These are phyloP conservation scores for Talaromyces proteolyticus DNA, from an alignment of 495 filamentous ascomycete species.

Conservation along the genomic window DNA sequence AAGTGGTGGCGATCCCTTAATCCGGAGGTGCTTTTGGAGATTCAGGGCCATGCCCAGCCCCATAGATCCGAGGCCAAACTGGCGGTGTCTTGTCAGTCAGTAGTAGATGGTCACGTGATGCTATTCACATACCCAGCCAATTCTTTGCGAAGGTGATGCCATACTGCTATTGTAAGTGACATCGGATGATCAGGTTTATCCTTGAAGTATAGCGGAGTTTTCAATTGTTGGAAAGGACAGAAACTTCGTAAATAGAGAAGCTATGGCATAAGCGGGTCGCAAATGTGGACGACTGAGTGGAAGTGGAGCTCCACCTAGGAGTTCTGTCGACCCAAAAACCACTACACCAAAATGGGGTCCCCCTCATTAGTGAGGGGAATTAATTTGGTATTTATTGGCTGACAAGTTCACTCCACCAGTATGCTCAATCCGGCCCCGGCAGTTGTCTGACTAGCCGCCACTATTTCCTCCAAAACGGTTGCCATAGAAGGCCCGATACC, in stretches of 20 bases:
- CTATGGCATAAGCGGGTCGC: too few relatives aligned
- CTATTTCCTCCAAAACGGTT: slow-evolving; percentile 9
- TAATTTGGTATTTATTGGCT: too few relatives aligned
- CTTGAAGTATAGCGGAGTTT: too few relatives aligned
- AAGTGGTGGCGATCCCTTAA: slow-evolving; percentile 13
- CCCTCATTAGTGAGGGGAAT: too few relatives aligned
- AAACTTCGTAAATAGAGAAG: too few relatives aligned
- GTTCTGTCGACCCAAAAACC: background rate
- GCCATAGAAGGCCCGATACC: slow-evolving; percentile 9
- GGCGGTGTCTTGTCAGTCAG: background rate
- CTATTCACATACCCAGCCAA: background rate
- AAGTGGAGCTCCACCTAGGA: background rate
- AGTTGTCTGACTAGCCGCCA: too few relatives aligned
- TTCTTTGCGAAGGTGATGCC: background rate
- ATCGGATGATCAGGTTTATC: background rate
- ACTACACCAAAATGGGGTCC: background rate
- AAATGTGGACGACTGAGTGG: too few relatives aligned
- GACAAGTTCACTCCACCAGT: too few relatives aligned
- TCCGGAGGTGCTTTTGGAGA: slow-evolving; percentile 26
- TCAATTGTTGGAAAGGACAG: too few relatives aligned
- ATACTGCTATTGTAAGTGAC: too few relatives aligned
- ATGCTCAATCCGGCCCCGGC: too few relatives aligned
- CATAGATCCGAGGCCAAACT: slow-evolving; percentile 33
- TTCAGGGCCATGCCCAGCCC: slow-evolving; percentile 39
- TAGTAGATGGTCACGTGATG: background rate